Percentiles rank a stretch among this genome's conserved stretches.
Evolutionary conservation across 257 asterid genomes (phyloP).

Genomic region (Lantana camara): DNA sequence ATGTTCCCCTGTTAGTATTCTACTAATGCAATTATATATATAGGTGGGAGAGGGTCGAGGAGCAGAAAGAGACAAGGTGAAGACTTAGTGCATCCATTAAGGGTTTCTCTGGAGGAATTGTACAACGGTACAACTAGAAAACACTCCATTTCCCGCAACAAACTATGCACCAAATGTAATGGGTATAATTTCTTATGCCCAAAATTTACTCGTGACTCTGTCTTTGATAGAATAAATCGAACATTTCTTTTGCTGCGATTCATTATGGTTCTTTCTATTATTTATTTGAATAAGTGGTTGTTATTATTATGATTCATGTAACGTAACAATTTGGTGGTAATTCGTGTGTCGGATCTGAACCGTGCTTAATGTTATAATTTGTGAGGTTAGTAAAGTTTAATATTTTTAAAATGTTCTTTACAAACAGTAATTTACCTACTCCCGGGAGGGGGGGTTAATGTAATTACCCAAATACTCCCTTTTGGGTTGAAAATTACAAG

Average conservation of each 20-base stretch:
- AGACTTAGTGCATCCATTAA: slow-evolving; percentile 48
- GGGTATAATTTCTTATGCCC: slow-evolving; percentile 40
- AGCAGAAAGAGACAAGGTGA: slow-evolving; percentile 44
- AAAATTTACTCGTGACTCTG: background rate
- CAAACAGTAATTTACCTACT: no score
- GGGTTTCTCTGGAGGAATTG: slow-evolving; percentile 55
- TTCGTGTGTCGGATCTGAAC: no score
- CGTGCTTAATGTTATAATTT: no score
- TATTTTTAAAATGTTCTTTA: no score
- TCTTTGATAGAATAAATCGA: background rate
- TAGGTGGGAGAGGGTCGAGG: slow-evolving; percentile 29
- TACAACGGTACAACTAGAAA: slow-evolving; percentile 54
- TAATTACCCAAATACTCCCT: no score
- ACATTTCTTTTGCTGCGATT: background rate
- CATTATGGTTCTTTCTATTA: background rate
- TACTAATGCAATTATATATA: background rate
- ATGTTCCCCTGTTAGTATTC: background rate
- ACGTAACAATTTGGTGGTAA: no score
- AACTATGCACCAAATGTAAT: slow-evolving; percentile 53
- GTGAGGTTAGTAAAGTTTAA: no score
- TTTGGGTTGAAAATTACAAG: no score
- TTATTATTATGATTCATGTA: background rate
- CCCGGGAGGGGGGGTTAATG: no score
- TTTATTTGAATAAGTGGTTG: background rate
- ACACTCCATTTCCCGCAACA: slow-evolving; percentile 46